Conservation (phyloP, 1,284 basidiomycete genomes). For the Microbotryum intermedium region DNA sequence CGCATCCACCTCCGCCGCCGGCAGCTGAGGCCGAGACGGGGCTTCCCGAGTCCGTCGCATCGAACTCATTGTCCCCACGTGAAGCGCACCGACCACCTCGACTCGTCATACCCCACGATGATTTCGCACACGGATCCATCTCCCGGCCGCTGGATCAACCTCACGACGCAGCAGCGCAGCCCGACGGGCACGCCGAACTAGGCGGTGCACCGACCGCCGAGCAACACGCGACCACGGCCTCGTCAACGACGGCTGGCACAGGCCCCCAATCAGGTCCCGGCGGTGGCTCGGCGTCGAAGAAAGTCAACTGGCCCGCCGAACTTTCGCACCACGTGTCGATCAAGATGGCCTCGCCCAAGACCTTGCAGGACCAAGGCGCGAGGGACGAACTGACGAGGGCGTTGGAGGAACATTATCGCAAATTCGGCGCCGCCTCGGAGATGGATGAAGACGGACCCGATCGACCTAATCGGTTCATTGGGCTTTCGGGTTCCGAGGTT, state of each 20-base stretch:
- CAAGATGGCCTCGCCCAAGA: slow-evolving; percentile 12
- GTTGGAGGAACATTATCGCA: slow-evolving; percentile 19
- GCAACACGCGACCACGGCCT: background rate
- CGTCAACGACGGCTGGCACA: background rate
- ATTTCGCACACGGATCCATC: background rate
- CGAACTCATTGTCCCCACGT: background rate
- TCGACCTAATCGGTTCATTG: slow-evolving; percentile 2
- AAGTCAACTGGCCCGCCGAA: slow-evolving; percentile 24
- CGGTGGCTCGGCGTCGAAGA: background rate
- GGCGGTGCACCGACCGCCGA: background rate
- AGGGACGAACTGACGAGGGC: slow-evolving; percentile 18
- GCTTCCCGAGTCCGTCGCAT: no score
- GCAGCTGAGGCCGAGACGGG: no score
- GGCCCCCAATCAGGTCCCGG: background rate
- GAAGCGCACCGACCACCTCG: background rate
- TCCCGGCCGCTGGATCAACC: background rate
- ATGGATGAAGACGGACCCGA: slow-evolving; percentile 2
- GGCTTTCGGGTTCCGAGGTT: background rate
- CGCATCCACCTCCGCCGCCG: no score
- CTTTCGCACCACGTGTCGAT: slow-evolving; percentile 19
- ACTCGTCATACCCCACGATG: background rate
- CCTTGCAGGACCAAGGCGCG: slow-evolving; percentile 19
- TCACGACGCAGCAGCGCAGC: background rate
- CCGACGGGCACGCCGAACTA: background rate
- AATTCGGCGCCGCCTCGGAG: slow-evolving; percentile 2